Evolutionary conservation across 805 yeast genomes (phyloP), one percentile per base, ranked within the genome.

Genomic region (Candida takata): DNA sequence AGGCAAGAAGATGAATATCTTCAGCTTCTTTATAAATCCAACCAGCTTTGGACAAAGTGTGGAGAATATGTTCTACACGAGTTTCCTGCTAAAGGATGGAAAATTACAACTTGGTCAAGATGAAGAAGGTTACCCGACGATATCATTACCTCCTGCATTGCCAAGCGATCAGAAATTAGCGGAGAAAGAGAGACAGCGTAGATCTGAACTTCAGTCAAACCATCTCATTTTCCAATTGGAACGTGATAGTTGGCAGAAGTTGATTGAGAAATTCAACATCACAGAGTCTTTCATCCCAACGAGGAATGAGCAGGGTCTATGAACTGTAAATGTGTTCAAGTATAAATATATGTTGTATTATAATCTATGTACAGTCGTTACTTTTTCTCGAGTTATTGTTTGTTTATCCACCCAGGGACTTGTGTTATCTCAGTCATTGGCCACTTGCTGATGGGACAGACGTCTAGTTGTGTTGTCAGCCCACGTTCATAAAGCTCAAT

Each of bases 401-500:
- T 30, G 34, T 38, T 37, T 24, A 43, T 47, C 84, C 84, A 74
- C 3, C 77, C 79, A n/a, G 67, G 70, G 8, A 68, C 67, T 3
- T 58, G 43, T 12, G 65, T 45, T 28, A 78, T 49, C 8, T 77
- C 71, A 31, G 68, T 58, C 40, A 87, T 51, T 2, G 95, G 88
- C 98, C 98, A 90, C 58, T 77, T 84, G 31, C 86, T 64, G 2
- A 75, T 63, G 2, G 95, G 94, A n/a, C 69, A 50, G 3, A 77
- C 72, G 9, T 60, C 67, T 28, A 83, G 48, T 6, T 67, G 70
- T 0, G 87, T 72, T 10, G 67, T 49, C 8, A 60, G 25, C 3
- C 44, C 45, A 4, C 55, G 42, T 53, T 87, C 95, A 52, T 63
- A 81, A 14, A 88, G 60, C 55, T 90, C 96, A 8, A 90, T 84